Base-by-base conservation (phyloP, 495 filamentous ascomycete species). In the Aspergillus bertholletiae region DNA sequence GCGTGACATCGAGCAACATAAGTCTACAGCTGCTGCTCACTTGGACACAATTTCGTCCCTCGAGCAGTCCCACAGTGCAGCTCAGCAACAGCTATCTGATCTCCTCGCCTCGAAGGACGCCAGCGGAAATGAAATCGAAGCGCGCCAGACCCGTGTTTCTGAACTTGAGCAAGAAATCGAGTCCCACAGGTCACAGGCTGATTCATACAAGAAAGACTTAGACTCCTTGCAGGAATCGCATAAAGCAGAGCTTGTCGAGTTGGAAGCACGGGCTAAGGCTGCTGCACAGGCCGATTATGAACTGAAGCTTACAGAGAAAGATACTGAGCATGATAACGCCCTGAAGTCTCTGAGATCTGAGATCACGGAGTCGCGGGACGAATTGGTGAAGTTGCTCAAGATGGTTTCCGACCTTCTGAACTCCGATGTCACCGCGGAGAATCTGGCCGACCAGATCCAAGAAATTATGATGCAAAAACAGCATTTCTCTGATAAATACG, bases 1-100 rank as follows among this genome's bases (percentile, higher is more conserved):
- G 56, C 77, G 73, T 51, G 84, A 92, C 59, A 86, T 97, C 53
- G 85, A 90, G 26, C 83, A 88, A 54, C 89, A 95, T 69, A 92
- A 88, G 72, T 67, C 78, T 15, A 82, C 86, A 23, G 83, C 91
- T 60, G 79, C 81, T 39, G 71, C 69, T 54, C 87, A 88, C 59
- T 67, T 82, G 28, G 69, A 77, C 30, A 85, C 81, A 53, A 84
- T 93, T 58, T 70, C 80, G 15, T 76, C 81, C 55, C 73, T 91
- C 15, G 88, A 93, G 65, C 70, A 81, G 46, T 76, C 84, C 40
- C 86, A 89, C 59, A 62, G 75, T 18, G 74, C 76, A 24, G 77
- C 85, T 43, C 80, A 80, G 57, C 70, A 76, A 46, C 76, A 89
- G 57, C 74, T 90, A 17, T 71, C 80, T 27, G 61, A 65, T 9